Conservation (phyloP, 805 yeast genomes). For the Wickerhamiella musiphila region DNA sequence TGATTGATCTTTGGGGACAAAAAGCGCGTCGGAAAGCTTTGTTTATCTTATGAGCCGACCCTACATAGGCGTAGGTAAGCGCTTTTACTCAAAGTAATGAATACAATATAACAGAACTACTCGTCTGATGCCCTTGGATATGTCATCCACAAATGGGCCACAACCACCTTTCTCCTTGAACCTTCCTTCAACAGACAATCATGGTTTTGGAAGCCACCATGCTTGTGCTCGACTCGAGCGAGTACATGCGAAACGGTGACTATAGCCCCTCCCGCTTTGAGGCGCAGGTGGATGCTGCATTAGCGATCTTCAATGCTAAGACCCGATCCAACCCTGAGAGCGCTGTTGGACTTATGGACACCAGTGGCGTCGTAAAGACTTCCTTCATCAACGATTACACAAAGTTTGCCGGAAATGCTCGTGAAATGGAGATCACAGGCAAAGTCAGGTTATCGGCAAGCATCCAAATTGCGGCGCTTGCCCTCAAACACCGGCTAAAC, state of each 20-base stretch:
- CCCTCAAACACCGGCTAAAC: constrained; percentile 90
- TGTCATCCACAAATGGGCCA: neutral
- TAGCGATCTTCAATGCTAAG: constrained; percentile 69
- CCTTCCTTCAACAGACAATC: too few species aligned
- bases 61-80: neutral
- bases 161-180: neutral
- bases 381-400: constrained; percentile 82
- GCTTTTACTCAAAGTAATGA: neutral
- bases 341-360: constrained; percentile 79
- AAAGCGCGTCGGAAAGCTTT: neutral
- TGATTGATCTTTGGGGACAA: neutral
- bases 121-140: neutral
- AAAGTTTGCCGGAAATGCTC: constrained; percentile 66
- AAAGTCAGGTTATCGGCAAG: constrained; percentile 56
- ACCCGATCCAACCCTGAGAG: constrained; percentile 82
- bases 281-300: constrained; percentile 84
- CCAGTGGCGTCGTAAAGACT: constrained; percentile 80
- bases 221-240: constrained; percentile 89
- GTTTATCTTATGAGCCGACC: neutral
- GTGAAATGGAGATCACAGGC: constrained; percentile 57
- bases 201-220: constrained; percentile 96
- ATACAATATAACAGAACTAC: neutral
- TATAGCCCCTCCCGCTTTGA: constrained; percentile 74
- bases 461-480: constrained; percentile 83
- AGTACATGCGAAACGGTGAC: constrained; percentile 91